Evolutionary conservation across 495 filamentous ascomycete species (phyloP).

Genomic region (Hypoxylon lienhwacheense): DNA sequence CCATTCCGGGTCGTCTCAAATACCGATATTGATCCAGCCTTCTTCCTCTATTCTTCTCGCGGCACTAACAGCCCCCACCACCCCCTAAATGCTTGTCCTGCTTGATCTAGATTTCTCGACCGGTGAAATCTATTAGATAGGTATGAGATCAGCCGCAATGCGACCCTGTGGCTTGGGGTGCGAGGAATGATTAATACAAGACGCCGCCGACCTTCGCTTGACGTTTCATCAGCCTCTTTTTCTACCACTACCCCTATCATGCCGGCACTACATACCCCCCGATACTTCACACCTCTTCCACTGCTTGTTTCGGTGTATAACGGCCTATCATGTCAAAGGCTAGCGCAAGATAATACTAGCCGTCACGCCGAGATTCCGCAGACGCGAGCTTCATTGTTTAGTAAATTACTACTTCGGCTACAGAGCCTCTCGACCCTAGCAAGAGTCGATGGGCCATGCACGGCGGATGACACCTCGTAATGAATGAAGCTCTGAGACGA

Average conservation of each 20-base stretch:
- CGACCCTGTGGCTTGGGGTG: conserved; percentile 25
- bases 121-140: conserved; percentile 15
- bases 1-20: not conserved
- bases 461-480: not conserved
- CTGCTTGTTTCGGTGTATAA: conserved; percentile 2
- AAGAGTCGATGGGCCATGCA: not conserved
- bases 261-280: no score
- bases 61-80: not conserved
- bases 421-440: conserved; percentile 4
- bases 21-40: conserved; percentile 5
- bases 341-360: not conserved
- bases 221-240: conserved; percentile 23
- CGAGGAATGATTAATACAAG: not conserved
- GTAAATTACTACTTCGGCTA: not conserved
- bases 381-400: not conserved
- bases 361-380: conserved; percentile 17
- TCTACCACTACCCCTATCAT: not conserved
- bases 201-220: not conserved
- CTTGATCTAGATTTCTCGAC: conserved; percentile 18
- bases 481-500: conserved; percentile 1
- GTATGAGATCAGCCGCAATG: conserved; percentile 29
- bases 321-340: conserved; percentile 11
- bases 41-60: no score
- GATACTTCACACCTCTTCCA: no score
- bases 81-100: not conserved